Evolutionary conservation across 2,329 filamentous ascomycete genomes (phyloP).

Genomic region (Aspergillus texensis): DNA sequence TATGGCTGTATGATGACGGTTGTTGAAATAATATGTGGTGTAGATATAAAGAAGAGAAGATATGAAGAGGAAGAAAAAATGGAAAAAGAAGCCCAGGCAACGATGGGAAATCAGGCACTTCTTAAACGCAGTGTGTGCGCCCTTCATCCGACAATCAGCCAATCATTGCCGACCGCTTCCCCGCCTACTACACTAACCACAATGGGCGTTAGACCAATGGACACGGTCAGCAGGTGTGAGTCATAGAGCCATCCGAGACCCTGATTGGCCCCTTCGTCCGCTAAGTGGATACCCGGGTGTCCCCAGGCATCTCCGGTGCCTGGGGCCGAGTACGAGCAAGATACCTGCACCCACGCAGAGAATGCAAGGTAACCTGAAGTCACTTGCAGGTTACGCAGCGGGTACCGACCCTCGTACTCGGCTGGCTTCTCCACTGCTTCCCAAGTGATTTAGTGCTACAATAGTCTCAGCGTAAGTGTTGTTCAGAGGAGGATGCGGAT

Average conservation of each 20-base stretch:
- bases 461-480: not conserved
- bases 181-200: conserved; percentile 18
- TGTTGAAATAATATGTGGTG: conserved; percentile 10
- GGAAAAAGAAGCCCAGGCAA: conserved; percentile 37
- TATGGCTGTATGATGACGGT: conserved; percentile 24
- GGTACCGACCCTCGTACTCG: conserved; percentile 14
- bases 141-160: conserved; percentile 23
- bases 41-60: conserved; percentile 8
- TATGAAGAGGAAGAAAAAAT: conserved; percentile 14
- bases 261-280: conserved; percentile 30
- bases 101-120: conserved; percentile 43
- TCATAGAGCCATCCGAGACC: conserved; percentile 26
- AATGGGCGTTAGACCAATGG: conserved; percentile 6
- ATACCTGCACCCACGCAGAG: conserved; percentile 2
- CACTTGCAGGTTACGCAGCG: not conserved
- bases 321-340: conserved; percentile 5
- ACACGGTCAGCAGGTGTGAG: conserved; percentile 39
- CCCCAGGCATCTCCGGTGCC: conserved; percentile 18
- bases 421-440: conserved; percentile 6
- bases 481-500: not conserved
- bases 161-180: conserved; percentile 26
- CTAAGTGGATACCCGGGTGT: conserved; percentile 7
- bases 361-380: not conserved
- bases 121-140: conserved; percentile 33
- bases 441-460: not conserved